Evolutionary conservation across 176 grass and related monocot species (phyloP).

Genomic region (Echinochloa phyllopogon): DNA sequence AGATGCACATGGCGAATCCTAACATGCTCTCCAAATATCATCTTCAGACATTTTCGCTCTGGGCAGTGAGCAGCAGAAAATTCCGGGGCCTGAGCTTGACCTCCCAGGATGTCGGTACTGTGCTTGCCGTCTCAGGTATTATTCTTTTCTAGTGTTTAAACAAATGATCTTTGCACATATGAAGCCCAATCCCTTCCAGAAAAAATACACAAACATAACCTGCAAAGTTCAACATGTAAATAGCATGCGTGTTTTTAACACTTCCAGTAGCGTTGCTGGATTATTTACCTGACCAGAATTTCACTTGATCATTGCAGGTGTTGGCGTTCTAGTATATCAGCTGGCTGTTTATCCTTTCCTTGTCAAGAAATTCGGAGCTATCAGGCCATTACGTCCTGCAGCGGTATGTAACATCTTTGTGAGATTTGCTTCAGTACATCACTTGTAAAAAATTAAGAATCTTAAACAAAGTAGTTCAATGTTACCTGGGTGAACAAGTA

Average conservation of each 20-base stretch:
- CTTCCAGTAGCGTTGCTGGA: background rate
- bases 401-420: slow-evolving; percentile 48
- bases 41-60: slow-evolving; percentile 75
- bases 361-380: slow-evolving; percentile 48
- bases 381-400: slow-evolving; percentile 47
- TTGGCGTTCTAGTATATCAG: slow-evolving; percentile 59
- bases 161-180: background rate
- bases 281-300: background rate
- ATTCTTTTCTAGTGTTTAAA: background rate
- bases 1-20: background rate
- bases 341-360: slow-evolving; percentile 54
- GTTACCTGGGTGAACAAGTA: background rate
- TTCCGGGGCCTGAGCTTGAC: slow-evolving; percentile 64
- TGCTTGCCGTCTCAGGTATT: slow-evolving; percentile 69
- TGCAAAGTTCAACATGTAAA: slow-evolving; percentile 5
- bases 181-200: background rate
- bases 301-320: slow-evolving; percentile 43
- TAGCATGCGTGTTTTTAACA: background rate
- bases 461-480: background rate
- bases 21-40: slow-evolving; percentile 16
- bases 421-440: background rate
- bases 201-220: background rate
- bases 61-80: slow-evolving; percentile 73
- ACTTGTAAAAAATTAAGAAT: background rate
- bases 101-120: slow-evolving; percentile 65